Evolutionary conservation across 1,284 basidiomycete genomes (phyloP).

Genomic region (Rhodotorula sp.): DNA sequence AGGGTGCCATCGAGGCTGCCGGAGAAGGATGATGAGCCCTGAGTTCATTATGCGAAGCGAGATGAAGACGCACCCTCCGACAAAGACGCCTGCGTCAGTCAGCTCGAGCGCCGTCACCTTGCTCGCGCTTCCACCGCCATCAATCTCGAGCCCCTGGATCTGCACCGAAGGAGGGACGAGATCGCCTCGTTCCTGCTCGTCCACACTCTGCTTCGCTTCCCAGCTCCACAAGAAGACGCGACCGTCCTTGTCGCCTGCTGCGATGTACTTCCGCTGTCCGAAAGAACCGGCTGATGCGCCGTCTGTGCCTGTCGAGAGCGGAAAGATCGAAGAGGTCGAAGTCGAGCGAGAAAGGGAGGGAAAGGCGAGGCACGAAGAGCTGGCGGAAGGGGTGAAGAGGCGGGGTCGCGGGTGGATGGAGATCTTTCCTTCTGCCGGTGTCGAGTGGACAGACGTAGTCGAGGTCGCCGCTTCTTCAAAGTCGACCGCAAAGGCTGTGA

Average conservation of each 20-base stretch:
- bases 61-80: slow-evolving; percentile 33
- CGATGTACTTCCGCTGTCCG: slow-evolving; percentile 35
- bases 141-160: slow-evolving; percentile 32
- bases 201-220: slow-evolving; percentile 14
- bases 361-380: background rate
- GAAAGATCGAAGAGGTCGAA: background rate
- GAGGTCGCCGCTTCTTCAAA: slow-evolving; percentile 18
- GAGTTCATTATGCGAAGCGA: background rate
- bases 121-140: slow-evolving; percentile 12
- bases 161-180: slow-evolving; percentile 18
- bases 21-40: background rate
- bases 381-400: background rate
- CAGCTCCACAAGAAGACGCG: slow-evolving; percentile 40
- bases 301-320: background rate
- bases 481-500: slow-evolving; percentile 36
- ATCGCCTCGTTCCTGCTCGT: background rate
- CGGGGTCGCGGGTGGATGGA: background rate
- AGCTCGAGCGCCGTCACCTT: slow-evolving; percentile 40
- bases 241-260: slow-evolving; percentile 33
- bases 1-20: slow-evolving; percentile 40
- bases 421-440: slow-evolving; percentile 7
- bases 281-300: slow-evolving; percentile 8
- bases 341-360: slow-evolving; percentile 5
- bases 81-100: slow-evolving; percentile 33
- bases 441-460: background rate